Conservation (phyloP, 352 stramenopile genomes). For the Globisporangium perplexum region DNA sequence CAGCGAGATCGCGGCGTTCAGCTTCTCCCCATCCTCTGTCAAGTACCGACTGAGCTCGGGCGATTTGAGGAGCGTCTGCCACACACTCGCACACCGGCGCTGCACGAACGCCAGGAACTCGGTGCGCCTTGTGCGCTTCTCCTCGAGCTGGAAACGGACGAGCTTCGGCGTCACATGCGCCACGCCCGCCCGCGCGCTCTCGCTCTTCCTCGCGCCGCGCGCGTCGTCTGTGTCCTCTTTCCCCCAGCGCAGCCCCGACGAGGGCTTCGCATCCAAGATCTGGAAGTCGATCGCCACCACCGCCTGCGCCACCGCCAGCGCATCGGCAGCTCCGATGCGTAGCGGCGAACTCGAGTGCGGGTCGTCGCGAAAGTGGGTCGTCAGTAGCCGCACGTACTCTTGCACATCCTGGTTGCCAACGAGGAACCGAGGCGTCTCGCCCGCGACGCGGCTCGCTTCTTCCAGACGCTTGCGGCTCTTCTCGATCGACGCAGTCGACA, state of each 20-base stretch:
- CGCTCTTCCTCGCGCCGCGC: slow-evolving; percentile 6
- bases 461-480: slow-evolving; percentile 36
- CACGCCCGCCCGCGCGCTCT: neutral
- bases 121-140: slow-evolving; percentile 57
- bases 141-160: slow-evolving; percentile 81
- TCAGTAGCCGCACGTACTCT: slow-evolving; percentile 48
- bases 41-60: slow-evolving; percentile 46
- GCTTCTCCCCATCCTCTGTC: slow-evolving; percentile 67
- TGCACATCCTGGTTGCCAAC: slow-evolving; percentile 36
- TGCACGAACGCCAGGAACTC: slow-evolving; percentile 68
- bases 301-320: slow-evolving; percentile 47
- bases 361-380: slow-evolving; percentile 55
- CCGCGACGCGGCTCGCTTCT: slow-evolving; percentile 29
- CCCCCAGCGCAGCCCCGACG: slow-evolving; percentile 77
- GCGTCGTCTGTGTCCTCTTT: slow-evolving; percentile 22
- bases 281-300: slow-evolving; percentile 54
- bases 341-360: slow-evolving; percentile 33
- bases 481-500: slow-evolving; percentile 19
- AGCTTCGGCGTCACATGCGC: slow-evolving; percentile 68
- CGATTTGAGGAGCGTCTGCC: slow-evolving; percentile 50
- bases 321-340: slow-evolving; percentile 35
- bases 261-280: slow-evolving; percentile 76
- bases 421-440: slow-evolving; percentile 34
- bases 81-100: slow-evolving; percentile 49
- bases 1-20: slow-evolving; percentile 64